Evolutionary conservation across 305 asterid genomes (phyloP), one percentile per base, ranked within the genome.

Genomic region (Fraxinus latifolia): DNA sequence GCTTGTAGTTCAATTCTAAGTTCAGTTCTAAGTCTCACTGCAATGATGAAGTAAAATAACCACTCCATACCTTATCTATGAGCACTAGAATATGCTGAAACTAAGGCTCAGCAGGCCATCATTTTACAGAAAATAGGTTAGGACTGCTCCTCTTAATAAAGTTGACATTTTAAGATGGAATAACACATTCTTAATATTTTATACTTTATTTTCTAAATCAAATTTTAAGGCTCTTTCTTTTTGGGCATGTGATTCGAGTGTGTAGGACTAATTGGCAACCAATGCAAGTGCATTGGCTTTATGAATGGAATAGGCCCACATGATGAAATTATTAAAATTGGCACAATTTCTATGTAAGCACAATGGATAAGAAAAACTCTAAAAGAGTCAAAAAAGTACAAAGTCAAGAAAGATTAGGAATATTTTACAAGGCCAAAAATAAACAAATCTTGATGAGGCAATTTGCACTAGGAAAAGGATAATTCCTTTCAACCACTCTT

Each of bases 381-480:
- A 25, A 74, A 34, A 8, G 44, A 15, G 78, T 67, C 36, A 50
- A 76, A 27, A 47, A 37, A 37, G 68, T 31, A 19, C 25, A 29
- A 50, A 33, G 74, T 27, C 34, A 27, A 47, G 5, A 8, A 67
- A 27, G 62, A 76, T 68, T 74, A 53, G 23, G 81, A 25, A 65
- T 23, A 65, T 65, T 25, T 65, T 65, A 65, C n/a, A 74, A 80
- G 79, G 80, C 34, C 72, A 23, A 62, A 33, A 47, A 14, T 78
- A 74, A 6, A 11, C 19, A 72, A 60, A 67, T 71, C 67, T 62
- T 39, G 31, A 9, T 44, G 50, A 74, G 31, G 74, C 6, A 72
- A 50, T 31, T 27, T 71, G 79, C 80, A 81, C 79, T 50, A 75
- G 39, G 76, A 83, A 84, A 83, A 80, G 88, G 71, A 77, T 78